Percentiles rank a stretch among this genome's conserved stretches.
Conservation (phyloP, 257 asterid genomes). For the Hygrophila difformis region DNA sequence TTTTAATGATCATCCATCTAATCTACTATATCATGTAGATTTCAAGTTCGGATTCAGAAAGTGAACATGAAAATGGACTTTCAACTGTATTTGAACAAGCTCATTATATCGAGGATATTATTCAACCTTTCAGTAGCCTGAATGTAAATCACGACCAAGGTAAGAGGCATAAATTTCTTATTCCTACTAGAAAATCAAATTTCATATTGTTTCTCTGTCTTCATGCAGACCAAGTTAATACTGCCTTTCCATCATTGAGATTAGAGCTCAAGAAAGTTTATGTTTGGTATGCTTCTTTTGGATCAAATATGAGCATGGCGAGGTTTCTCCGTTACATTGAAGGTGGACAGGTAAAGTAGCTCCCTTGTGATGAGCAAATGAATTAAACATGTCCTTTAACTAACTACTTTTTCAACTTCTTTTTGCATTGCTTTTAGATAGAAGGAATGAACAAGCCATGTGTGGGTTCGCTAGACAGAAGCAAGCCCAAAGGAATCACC, state of each 20-base stretch:
- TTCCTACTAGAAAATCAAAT: background rate
- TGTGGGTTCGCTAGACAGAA: constrained; percentile 71
- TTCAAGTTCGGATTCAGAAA: constrained; percentile 62
- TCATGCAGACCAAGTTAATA: constrained; percentile 29
- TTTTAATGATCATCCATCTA: too few species aligned
- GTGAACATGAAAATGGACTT: constrained; percentile 29
- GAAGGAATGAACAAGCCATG: constrained; percentile 73
- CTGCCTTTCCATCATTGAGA: constrained; percentile 49
- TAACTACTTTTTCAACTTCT: background rate
- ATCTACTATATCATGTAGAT: constrained; percentile 30
- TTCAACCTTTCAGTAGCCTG: constrained; percentile 53
- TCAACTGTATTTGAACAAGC: constrained; percentile 21
- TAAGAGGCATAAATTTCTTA: constrained; percentile 6
- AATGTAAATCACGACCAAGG: constrained; percentile 45
- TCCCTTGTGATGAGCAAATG: constrained; percentile 5
- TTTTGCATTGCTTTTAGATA: constrained; percentile 24
- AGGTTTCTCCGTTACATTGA: constrained; percentile 77
- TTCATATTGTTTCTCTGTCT: constrained; percentile 15
- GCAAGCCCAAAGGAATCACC: constrained; percentile 45
- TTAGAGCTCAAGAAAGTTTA: constrained; percentile 52
- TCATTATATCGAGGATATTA: constrained; percentile 37
- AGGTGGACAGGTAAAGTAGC: constrained; percentile 75
- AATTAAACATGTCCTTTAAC: background rate
- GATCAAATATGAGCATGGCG: constrained; percentile 69
- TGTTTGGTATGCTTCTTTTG: constrained; percentile 82